A percentile compares a stretch with the other conserved stretches of the same genome.
Conservation (phyloP, 768 basidiomycete species). For the Dacryopinax spathularia region DNA sequence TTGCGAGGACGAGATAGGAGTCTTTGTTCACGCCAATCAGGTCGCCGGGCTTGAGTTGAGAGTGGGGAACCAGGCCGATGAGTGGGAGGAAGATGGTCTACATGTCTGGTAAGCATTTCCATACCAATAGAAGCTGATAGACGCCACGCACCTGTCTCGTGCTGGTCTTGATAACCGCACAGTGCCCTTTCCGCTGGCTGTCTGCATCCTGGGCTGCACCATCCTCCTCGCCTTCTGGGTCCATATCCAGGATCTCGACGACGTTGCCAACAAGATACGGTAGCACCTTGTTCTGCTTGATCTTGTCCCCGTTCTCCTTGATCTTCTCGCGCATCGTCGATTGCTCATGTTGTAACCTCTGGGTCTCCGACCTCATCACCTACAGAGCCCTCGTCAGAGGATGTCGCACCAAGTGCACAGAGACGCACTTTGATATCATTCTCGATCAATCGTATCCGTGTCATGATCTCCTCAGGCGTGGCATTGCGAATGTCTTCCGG, state of each 20-base stretch:
- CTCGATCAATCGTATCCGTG: constrained; percentile 83
- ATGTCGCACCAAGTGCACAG: background rate
- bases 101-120: background rate
- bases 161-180: constrained; percentile 96
- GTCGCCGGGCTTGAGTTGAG: constrained; percentile 78
- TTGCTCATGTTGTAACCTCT: constrained; percentile 86
- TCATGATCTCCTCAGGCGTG: constrained; percentile 72
- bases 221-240: constrained; percentile 83
- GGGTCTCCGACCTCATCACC: constrained; percentile 95
- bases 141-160: constrained; percentile 55
- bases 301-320: constrained; percentile 92
- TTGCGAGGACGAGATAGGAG: constrained; percentile 92
- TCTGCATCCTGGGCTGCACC: constrained; percentile 93
- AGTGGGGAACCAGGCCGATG: constrained; percentile 90
- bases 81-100: constrained; percentile 91
- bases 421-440: constrained; percentile 80
- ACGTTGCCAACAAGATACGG: constrained; percentile 97
- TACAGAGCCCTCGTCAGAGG: constrained; percentile 21
- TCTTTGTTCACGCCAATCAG: constrained; percentile 99
- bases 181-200: constrained; percentile 93
- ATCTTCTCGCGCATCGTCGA: constrained; percentile 97
- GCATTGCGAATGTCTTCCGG: constrained; percentile 72
- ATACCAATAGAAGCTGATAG: constrained; percentile 1
- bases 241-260: constrained; percentile 93
- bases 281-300: constrained; percentile 97